A percentile compares a stretch with the other conserved stretches of the same genome.
These are phyloP conservation scores for Solanum chacoense DNA, from an alignment of 305 asterid species.

Conservation along the genomic window DNA sequence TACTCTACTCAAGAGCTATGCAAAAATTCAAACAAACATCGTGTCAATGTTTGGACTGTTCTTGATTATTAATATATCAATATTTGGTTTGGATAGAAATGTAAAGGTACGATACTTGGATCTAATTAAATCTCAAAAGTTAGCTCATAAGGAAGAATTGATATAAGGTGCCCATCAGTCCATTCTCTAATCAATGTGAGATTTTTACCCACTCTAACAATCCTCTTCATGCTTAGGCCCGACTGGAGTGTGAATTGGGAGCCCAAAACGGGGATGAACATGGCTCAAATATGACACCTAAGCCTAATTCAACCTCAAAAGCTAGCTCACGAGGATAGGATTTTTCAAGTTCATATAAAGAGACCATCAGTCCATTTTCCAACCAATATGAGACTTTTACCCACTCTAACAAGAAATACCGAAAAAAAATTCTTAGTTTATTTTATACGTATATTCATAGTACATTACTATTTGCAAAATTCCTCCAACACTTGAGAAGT, in stretches of 20 bases:
- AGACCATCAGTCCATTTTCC: no score
- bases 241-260: accelerated
- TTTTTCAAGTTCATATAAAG: background rate
- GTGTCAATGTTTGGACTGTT: background rate
- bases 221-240: background rate
- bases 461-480: no score
- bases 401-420: no score
- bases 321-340: accelerated
- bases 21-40: background rate
- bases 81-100: background rate
- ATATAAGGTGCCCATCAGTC: no score
- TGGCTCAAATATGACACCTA: accelerated
- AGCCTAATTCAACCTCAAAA: no score
- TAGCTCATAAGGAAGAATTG: no score
- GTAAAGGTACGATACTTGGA: background rate
- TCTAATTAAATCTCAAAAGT: no score
- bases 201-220: background rate
- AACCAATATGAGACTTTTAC: background rate
- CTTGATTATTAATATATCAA: background rate
- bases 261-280: background rate
- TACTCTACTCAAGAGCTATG: background rate
- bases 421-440: no score
- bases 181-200: background rate
- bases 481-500: no score
- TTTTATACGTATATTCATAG: no score